phyloP scores from a whole-genome alignment of 345 rosid species.

The Laguncularia racemosa region DNA sequence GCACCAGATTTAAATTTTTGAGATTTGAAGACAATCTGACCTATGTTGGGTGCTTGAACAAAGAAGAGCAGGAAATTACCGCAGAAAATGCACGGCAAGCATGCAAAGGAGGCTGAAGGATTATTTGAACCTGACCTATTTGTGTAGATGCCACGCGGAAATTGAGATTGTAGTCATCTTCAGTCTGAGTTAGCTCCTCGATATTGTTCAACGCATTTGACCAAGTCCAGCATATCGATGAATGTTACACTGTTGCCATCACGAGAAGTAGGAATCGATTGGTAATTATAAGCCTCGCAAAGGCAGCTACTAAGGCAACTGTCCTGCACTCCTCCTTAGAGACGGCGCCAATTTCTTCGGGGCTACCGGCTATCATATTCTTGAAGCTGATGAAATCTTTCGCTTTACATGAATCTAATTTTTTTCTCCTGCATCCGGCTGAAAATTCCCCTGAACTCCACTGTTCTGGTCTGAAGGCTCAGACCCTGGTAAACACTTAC shows the following conservation, averaged over 20 bases:
- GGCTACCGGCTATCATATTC: too few species aligned
- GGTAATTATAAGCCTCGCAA: constrained; percentile 29
- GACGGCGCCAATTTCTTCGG: fast-evolving
- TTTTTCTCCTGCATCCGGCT: constrained; percentile 14
- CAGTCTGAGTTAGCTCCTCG: constrained; percentile 9
- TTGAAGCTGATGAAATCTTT: constrained; percentile 16
- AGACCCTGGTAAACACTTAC: constrained; percentile 40
- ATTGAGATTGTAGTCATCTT: constrained; percentile 2
- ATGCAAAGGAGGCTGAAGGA: too few species aligned
- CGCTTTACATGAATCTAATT: constrained; percentile 9
- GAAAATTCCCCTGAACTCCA: constrained; percentile 10
- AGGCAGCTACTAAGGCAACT: constrained; percentile 10
- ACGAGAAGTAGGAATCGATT: background rate
- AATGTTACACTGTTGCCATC: background rate
- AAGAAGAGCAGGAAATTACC: too few species aligned
- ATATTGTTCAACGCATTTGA: background rate
- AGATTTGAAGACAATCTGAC: too few species aligned
- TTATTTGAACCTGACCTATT: constrained; percentile 18
- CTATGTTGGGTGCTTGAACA: too few species aligned
- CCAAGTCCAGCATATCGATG: constrained; percentile 25
- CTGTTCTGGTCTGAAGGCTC: background rate
- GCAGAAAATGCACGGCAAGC: too few species aligned
- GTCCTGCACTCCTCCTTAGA: constrained; percentile 3
- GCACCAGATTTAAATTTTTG: too few species aligned
- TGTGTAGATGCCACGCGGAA: constrained; percentile 13